phyloP scores from a whole-genome alignment of 2,329 filamentous ascomycete genomes.

The Pochonia chlamydosporia region DNA sequence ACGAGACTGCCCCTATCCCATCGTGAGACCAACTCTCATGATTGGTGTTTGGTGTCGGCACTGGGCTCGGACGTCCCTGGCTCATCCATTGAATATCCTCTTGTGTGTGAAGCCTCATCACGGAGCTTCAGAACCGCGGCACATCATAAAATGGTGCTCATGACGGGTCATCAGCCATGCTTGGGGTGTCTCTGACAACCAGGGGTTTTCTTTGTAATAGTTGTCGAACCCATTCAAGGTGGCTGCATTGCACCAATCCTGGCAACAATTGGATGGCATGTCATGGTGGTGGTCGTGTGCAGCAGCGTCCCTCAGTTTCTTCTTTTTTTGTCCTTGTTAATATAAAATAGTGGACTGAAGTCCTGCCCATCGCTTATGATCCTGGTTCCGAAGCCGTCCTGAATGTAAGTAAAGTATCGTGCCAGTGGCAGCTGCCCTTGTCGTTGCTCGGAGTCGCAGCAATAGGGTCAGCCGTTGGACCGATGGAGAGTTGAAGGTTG shows the following conservation, averaged over 20 bases:
- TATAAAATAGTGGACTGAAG: neutral
- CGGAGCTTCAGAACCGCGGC: neutral
- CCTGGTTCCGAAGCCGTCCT: neutral
- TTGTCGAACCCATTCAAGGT: too few species aligned
- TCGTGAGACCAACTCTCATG: neutral
- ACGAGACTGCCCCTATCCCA: too few species aligned
- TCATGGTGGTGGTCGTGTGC: neutral
- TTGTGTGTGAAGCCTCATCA: neutral
- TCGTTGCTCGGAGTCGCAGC: neutral
- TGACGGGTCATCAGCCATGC: too few species aligned
- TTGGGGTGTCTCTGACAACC: too few species aligned
- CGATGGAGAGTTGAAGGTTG: neutral
- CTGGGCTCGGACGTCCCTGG: neutral
- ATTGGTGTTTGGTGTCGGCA: neutral
- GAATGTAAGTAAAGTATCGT: neutral
- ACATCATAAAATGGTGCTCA: too few species aligned
- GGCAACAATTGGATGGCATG: neutral
- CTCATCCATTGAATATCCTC: neutral
- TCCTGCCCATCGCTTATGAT: neutral
- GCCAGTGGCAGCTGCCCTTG: neutral
- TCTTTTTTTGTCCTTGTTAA: neutral
- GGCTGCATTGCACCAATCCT: too few species aligned
- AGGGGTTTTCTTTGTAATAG: too few species aligned
- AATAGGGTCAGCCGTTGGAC: neutral
- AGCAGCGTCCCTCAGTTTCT: too few species aligned